Evolutionary conservation across 257 asterid species (phyloP).

Genomic region (Echium plantagineum): DNA sequence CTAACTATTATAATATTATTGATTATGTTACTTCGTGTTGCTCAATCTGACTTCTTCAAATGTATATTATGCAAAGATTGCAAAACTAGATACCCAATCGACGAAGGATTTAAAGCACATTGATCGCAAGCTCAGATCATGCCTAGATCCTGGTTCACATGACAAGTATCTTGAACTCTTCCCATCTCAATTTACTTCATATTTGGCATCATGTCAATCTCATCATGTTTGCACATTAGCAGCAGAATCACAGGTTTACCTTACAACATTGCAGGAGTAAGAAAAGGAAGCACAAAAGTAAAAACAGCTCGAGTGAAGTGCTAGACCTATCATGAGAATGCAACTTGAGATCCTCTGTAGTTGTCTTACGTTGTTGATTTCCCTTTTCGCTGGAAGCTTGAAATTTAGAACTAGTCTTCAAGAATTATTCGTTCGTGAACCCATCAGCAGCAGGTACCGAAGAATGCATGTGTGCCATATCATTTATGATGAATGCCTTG

Average conservation of each 20-base stretch:
- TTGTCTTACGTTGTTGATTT: neutral
- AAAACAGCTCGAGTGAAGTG: conserved; percentile 46
- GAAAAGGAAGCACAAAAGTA: conserved; percentile 88
- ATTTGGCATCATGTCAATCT: neutral
- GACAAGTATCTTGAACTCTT: conserved; percentile 52
- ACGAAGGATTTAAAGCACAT: conserved; percentile 89
- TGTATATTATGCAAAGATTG: conserved; percentile 32
- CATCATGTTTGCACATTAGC: conserved; percentile 3
- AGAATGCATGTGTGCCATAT: neutral
- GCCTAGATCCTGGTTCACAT: conserved; percentile 84
- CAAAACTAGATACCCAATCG: conserved; percentile 69
- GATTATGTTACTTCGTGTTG: neutral
- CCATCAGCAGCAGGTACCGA: neutral
- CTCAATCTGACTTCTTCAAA: neutral
- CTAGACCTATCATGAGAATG: conserved; percentile 16
- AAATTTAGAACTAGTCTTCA: no score
- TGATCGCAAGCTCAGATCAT: conserved; percentile 86
- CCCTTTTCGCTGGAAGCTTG: neutral
- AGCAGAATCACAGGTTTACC: neutral
- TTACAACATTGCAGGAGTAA: conserved; percentile 52
- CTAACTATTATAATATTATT: conserved; percentile 1
- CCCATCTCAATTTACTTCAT: neutral
- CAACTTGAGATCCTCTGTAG: neutral
- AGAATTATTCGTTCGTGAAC: neutral
- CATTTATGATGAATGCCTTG: neutral